A percentile compares a stretch with the other conserved stretches of the same genome.
These are phyloP conservation scores for Chlorella sp. DNA, from an alignment of 139 green algal species.

Conservation along the genomic window DNA sequence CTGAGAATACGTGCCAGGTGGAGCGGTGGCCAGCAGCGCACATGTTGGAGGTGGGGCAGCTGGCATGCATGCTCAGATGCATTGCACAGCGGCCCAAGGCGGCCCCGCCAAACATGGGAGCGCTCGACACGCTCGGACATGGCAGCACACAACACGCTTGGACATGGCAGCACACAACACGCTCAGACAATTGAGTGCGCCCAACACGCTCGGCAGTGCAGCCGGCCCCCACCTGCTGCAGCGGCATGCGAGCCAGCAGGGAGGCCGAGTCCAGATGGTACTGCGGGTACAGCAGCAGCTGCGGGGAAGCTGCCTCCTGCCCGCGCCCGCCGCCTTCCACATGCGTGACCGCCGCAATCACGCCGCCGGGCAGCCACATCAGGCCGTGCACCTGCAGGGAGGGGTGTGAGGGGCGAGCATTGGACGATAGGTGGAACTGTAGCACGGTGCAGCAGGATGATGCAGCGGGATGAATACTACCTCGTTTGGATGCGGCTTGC, in stretches of 20 bases:
- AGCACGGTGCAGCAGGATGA: background rate
- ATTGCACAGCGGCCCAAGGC: too few species aligned
- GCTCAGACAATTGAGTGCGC: too few species aligned
- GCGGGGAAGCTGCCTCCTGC: conserved; percentile 17
- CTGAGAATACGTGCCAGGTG: background rate
- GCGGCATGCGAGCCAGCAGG: conserved; percentile 63
- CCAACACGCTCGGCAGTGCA: too few species aligned
- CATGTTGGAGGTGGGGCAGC: too few species aligned
- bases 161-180: too few species aligned
- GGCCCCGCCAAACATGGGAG: too few species aligned
- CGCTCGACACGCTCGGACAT: too few species aligned
- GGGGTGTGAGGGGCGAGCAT: background rate
- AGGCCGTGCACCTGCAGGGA: conserved; percentile 55
- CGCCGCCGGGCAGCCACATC: conserved; percentile 65
- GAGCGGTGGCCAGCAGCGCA: conserved; percentile 8
- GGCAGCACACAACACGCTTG: too few species aligned
- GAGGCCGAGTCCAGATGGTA: conserved; percentile 89
- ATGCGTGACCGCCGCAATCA: conserved; percentile 40
- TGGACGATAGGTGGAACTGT: background rate
- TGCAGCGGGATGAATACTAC: too few species aligned
- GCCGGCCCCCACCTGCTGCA: conserved; percentile 38
- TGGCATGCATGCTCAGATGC: too few species aligned
- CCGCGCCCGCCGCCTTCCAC: conserved; percentile 24
- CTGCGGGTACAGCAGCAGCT: conserved; percentile 88
- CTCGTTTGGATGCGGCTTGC: too few species aligned